phyloP scores from a whole-genome alignment of 2,329 filamentous ascomycete species.

The Calonectria pteridis region DNA sequence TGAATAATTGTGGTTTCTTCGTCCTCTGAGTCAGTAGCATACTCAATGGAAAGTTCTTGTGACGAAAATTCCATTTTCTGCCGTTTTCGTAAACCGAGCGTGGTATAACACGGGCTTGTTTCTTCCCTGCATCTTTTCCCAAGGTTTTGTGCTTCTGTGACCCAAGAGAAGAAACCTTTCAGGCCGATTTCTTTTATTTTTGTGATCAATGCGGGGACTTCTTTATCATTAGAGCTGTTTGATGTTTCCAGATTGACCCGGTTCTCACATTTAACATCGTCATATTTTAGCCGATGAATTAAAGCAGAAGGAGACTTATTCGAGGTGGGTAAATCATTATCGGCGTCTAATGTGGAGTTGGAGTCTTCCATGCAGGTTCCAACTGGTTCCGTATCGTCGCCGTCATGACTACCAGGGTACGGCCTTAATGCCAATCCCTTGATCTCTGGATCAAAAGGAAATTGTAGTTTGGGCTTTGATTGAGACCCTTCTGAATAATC shows the following conservation, averaged over 20 bases:
- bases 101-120: background rate
- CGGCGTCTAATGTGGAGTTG: background rate
- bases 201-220: background rate
- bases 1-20: background rate
- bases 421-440: background rate
- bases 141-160: background rate
- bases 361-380: background rate
- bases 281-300: rapidly evolving
- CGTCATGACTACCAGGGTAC: background rate
- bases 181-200: background rate
- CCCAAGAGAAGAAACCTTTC: background rate
- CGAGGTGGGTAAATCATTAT: background rate
- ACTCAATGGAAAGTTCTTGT: background rate
- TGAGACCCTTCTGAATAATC: background rate
- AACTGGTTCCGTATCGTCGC: background rate
- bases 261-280: background rate
- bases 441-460: background rate
- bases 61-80: too few relatives aligned
- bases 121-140: background rate
- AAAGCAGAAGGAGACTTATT: background rate
- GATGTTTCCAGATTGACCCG: rapidly evolving
- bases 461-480: background rate
- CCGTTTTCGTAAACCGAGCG: background rate
- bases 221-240: too few relatives aligned
- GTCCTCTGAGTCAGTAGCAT: background rate